Percentiles rank a stretch among this genome's conserved stretches.
Evolutionary conservation across 768 basidiomycete species (phyloP).

Genomic region (Roridomyces roridus): DNA sequence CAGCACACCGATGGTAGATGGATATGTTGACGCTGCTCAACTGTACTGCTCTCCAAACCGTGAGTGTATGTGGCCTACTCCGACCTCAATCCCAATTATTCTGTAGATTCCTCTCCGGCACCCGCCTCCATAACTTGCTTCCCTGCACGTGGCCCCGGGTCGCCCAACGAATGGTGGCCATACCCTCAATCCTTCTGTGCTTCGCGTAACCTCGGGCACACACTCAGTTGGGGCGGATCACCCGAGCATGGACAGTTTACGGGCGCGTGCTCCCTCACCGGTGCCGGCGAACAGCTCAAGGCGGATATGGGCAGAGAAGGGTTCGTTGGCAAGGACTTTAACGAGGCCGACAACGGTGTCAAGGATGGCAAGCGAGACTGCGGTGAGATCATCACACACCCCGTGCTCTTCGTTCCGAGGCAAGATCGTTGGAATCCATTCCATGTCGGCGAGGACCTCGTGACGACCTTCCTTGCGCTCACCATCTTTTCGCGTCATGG

Average conservation of each 20-base stretch:
- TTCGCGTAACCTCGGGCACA: constrained; percentile 13
- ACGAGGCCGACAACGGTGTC: not conserved
- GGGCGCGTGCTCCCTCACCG: not conserved
- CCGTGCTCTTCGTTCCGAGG: constrained; percentile 23
- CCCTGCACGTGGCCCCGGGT: constrained; percentile 10
- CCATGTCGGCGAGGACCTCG: constrained; percentile 28
- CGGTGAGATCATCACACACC: constrained; percentile 13
- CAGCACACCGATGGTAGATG: constrained; percentile 15
- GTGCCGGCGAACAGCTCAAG: constrained; percentile 6
- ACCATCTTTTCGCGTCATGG: constrained; percentile 16
- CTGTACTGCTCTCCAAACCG: constrained; percentile 3
- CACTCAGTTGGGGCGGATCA: constrained; percentile 13
- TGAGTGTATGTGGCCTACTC: not conserved
- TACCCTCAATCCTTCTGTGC: constrained; percentile 23
- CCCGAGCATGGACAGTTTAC: constrained; percentile 4
- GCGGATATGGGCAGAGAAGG: constrained; percentile 15
- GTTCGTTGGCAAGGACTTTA: constrained; percentile 18
- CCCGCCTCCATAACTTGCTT: constrained; percentile 17
- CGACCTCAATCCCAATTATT: not conserved
- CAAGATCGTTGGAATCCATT: constrained; percentile 27
- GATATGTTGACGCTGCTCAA: constrained; percentile 10
- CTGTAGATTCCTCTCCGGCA: not conserved
- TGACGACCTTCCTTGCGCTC: constrained; percentile 26
- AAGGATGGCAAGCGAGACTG: not conserved
- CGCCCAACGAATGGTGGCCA: constrained; percentile 25